A percentile compares a stretch with the other conserved stretches of the same genome.
phyloP scores from a whole-genome alignment of 2,329 filamentous ascomycete species.

The Trichoderma sp. region DNA sequence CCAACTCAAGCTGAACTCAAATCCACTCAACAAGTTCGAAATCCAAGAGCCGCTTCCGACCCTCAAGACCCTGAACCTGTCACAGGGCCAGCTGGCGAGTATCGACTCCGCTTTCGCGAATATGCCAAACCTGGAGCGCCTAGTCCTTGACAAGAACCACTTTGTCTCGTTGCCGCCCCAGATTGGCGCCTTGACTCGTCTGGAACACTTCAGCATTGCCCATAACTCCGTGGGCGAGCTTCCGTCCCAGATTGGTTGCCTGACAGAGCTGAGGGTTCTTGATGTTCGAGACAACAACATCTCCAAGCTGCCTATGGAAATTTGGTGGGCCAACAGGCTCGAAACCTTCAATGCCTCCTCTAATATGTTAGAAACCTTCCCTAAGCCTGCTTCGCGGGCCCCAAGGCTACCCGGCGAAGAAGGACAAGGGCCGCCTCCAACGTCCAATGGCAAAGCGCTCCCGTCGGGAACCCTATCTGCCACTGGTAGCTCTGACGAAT shows the following conservation, averaged over 20 bases:
- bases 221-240: slow-evolving; percentile 86
- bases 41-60: slow-evolving; percentile 77
- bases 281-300: slow-evolving; percentile 95
- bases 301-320: slow-evolving; percentile 81
- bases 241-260: slow-evolving; percentile 83
- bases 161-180: slow-evolving; percentile 87
- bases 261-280: slow-evolving; percentile 80
- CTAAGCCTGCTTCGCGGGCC: slow-evolving; percentile 76
- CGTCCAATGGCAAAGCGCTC: slow-evolving; percentile 48
- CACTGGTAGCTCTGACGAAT: slow-evolving; percentile 77
- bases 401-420: slow-evolving; percentile 63
- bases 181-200: slow-evolving; percentile 77
- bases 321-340: slow-evolving; percentile 93
- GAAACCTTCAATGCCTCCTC: slow-evolving; percentile 95
- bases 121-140: slow-evolving; percentile 81
- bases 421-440: slow-evolving; percentile 40
- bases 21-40: slow-evolving; percentile 92
- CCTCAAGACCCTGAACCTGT: slow-evolving; percentile 83
- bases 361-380: slow-evolving; percentile 88
- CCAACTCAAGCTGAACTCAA: slow-evolving; percentile 87
- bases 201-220: slow-evolving; percentile 93
- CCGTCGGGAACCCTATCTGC: slow-evolving; percentile 52
- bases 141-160: slow-evolving; percentile 93
- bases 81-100: slow-evolving; percentile 86
- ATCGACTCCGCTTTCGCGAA: slow-evolving; percentile 89